Evolutionary conservation across 257 asterid genomes (phyloP), one percentile per base, ranked within the genome.

Genomic region (Mentha longifolia): DNA sequence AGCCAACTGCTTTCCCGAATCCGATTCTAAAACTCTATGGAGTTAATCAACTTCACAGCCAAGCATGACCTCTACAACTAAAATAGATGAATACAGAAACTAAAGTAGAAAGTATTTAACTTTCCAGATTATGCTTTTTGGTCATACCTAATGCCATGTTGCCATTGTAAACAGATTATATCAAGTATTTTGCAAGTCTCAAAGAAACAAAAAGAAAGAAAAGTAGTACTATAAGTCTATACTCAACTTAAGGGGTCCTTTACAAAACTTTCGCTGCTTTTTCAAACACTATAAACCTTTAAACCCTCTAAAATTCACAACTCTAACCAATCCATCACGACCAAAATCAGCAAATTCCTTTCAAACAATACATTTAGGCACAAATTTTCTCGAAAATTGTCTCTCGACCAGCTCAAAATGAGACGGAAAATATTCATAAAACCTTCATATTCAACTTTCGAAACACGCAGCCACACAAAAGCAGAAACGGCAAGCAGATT

Each of bases 311-410:
- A 50, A 11, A 12, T 54, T 42, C 4, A 19, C 56, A 9, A 55
- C 52, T 5, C 50, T 9, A 39, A 9, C 33, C 43, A 62, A 43
- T 25, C 46, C 64, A 55, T 10, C 25, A 51, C 31, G 22, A 61
- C 1, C 35, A 20, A 6, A 22, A 45, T 46, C 25, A 0, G 65
- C 6, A 47, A 52, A 52, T 12, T 54, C 58, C 25, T 28, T 22
- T 37, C 54, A 61, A 71, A 41, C 17, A 64, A 64, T 50, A 25
- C 10, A 52, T 8, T 42, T 4, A 30, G 15, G 58, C 65, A 28
- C 22, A 45, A 64, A 42, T 28, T 13, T 56, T 25, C 42, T 30
- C 42, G 42, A 57, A 14, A 57, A 58, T 14, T 12, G 33, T 3
- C 39, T 12, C 0, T 13, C 17, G 0, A 56, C 58, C 28, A 51